Conservation (phyloP, 352 stramenopile genomes). For the Globisporangium carolinianum region DNA sequence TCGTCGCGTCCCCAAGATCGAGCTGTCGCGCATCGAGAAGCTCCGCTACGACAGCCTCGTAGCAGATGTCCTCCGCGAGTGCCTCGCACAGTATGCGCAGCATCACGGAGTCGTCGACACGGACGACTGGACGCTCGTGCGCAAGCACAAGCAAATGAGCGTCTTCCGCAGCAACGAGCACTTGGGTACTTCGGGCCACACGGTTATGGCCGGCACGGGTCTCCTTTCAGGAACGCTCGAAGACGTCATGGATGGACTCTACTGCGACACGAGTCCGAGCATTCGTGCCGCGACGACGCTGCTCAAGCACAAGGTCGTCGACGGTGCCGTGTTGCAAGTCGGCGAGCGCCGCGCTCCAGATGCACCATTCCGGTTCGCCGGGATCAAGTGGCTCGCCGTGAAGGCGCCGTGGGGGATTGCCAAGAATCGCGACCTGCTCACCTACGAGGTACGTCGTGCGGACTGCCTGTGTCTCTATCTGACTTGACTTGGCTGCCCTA, state of each 20-base stretch:
- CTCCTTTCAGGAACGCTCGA: slow-evolving; percentile 12
- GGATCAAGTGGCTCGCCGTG: slow-evolving; percentile 39
- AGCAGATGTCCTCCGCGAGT: neutral
- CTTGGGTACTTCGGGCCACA: slow-evolving; percentile 1
- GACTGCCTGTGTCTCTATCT: no score
- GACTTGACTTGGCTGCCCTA: no score
- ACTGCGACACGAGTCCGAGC: slow-evolving; percentile 32
- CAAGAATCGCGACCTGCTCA: slow-evolving; percentile 24
- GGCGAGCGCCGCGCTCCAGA: slow-evolving; percentile 20
- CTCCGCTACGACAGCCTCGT: slow-evolving; percentile 8
- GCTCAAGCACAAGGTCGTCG: slow-evolving; percentile 28
- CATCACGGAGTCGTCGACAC: slow-evolving; percentile 14
- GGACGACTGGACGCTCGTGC: slow-evolving; percentile 15
- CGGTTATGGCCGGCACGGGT: slow-evolving; percentile 12
- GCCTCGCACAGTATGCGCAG: slow-evolving; percentile 9
- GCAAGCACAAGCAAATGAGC: slow-evolving; percentile 16
- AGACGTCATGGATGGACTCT: slow-evolving; percentile 40
- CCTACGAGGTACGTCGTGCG: slow-evolving; percentile 20
- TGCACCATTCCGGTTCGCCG: slow-evolving; percentile 33
- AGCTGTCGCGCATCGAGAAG: slow-evolving; percentile 3
- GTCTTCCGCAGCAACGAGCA: slow-evolving; percentile 9
- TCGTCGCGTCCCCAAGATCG: neutral
- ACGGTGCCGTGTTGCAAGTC: slow-evolving; percentile 23
- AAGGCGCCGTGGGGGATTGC: slow-evolving; percentile 22
- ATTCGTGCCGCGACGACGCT: slow-evolving; percentile 25